phyloP scores from a whole-genome alignment of 768 basidiomycete species.

The Boletus rubropictus region DNA sequence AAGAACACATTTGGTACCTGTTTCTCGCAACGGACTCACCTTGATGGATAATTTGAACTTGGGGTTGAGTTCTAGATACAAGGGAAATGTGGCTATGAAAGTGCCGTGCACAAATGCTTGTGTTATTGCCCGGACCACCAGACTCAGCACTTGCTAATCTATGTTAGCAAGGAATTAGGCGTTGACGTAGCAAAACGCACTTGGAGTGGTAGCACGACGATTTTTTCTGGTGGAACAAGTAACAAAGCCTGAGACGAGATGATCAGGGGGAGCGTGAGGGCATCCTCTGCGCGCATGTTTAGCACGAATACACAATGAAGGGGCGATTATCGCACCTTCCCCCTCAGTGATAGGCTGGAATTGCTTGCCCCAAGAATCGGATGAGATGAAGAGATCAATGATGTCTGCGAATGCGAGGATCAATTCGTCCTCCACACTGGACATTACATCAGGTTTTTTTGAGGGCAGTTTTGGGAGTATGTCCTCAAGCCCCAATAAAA shows the following conservation, averaged over 20 bases:
- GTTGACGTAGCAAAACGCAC: slow-evolving; percentile 30
- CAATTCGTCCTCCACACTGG: slow-evolving; percentile 55
- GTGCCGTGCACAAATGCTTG: slow-evolving; percentile 52
- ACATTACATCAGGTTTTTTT: slow-evolving; percentile 31
- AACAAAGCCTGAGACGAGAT: slow-evolving; percentile 57
- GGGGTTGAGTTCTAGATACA: slow-evolving; percentile 26
- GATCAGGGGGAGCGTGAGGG: slow-evolving; percentile 42
- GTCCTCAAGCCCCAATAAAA: slow-evolving; percentile 62
- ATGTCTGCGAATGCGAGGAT: slow-evolving; percentile 70
- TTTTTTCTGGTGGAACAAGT: slow-evolving; percentile 46
- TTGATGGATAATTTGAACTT: slow-evolving; percentile 18
- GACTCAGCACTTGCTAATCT: slow-evolving; percentile 23
- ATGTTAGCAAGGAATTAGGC: slow-evolving; percentile 7
- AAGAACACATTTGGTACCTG: neutral
- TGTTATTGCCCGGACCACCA: slow-evolving; percentile 44
- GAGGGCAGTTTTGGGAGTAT: slow-evolving; percentile 30
- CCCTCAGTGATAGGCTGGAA: slow-evolving; percentile 51
- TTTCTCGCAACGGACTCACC: slow-evolving; percentile 3
- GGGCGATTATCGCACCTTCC: slow-evolving; percentile 28
- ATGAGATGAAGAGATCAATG: slow-evolving; percentile 50
- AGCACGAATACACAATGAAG: slow-evolving; percentile 1
- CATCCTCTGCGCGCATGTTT: slow-evolving; percentile 33
- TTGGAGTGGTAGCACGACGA: slow-evolving; percentile 57
- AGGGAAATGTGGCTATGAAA: slow-evolving; percentile 44
- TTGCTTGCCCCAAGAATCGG: slow-evolving; percentile 59